phyloP scores from a whole-genome alignment of 2,329 filamentous ascomycete genomes.

The Colletotrichum ledebouriae region DNA sequence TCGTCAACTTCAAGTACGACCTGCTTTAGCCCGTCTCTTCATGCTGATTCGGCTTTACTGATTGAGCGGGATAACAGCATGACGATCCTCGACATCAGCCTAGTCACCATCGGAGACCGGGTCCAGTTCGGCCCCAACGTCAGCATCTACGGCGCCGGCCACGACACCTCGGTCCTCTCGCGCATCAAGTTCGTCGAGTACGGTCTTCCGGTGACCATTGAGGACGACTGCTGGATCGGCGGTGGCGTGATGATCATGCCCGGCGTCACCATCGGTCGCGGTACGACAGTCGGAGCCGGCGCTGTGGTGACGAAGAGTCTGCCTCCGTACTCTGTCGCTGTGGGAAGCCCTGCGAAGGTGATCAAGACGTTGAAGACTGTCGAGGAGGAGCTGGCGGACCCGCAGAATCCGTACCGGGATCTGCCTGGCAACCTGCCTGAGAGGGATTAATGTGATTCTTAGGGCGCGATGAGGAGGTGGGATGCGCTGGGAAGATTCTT shows the following conservation, averaged over 20 bases:
- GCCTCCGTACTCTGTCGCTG: constrained; percentile 52
- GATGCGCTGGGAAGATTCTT: too few relatives aligned
- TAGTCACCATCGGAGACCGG: constrained; percentile 65
- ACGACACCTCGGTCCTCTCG: constrained; percentile 63
- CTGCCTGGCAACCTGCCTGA: constrained; percentile 19
- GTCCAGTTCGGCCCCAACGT: constrained; percentile 67
- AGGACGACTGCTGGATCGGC: constrained; percentile 62
- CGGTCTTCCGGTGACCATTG: constrained; percentile 61
- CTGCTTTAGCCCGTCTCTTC: too few relatives aligned
- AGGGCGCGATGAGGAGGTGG: too few relatives aligned
- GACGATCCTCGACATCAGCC: constrained; percentile 64
- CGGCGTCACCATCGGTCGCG: constrained; percentile 56
- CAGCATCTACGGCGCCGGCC: constrained; percentile 64
- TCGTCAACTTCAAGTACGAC: constrained; percentile 62
- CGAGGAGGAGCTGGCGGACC: constrained; percentile 34
- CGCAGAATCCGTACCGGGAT: constrained; percentile 27
- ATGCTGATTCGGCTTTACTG: background rate
- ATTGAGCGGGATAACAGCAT: constrained; percentile 43
- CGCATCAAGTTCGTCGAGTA: constrained; percentile 63
- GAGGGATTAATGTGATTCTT: background rate
- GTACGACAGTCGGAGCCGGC: constrained; percentile 56
- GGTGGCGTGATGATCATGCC: constrained; percentile 59
- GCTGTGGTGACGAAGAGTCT: constrained; percentile 56
- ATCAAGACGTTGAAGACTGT: constrained; percentile 44
- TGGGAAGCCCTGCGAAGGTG: constrained; percentile 54